Evolutionary conservation across 2,329 filamentous ascomycete species (phyloP), one percentile per base, ranked within the genome.

Genomic region (Aspergillus transmontanensis): DNA sequence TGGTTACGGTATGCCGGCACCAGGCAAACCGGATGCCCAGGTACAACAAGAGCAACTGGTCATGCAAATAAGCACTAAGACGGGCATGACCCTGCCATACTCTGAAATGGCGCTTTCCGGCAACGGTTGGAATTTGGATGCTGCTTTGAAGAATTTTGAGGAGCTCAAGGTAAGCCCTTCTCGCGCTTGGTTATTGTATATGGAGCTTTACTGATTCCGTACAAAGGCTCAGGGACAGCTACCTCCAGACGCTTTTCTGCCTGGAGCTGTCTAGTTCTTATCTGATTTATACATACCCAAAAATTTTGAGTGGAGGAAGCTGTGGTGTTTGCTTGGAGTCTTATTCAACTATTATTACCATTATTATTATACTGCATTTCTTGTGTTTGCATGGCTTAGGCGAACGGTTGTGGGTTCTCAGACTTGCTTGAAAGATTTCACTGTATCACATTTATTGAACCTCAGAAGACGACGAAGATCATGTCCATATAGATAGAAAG

Each of bases 71-170:
- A 90, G 88, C 67, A 88, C 87, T 67, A 88, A 88, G 71, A 97
- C 94, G 1, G 87, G 89, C 62, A 93, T 99, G 88, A 95, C 87
- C 10, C 79, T 89, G 11, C 83, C 91, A 63, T 96, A 91, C 75
- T 90, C 93, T 1, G 86, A 89, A 69, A 86, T 96, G 83, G 97
- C 94, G 71, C 83, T 98, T 19, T 84, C 87, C 3, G 88, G 93
- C 63, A 92, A 90, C 61, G 86, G 85, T 43, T 98, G 93, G 93
- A 87, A 96, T 74, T 87, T 94, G 56, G 86, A 91, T 43, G 85
- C 86, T 68, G 94, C 94, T 2, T 80, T 94, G 68, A 81, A 85
- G 59, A 87, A 91, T 36, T 97, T 97, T 74, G 86, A 89, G 66
- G 86, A 89, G 68, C 88, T 91, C 62, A 93, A 89, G 83, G 91